phyloP scores from a whole-genome alignment of 2,329 filamentous ascomycete species.

The Colletotrichum sp. region DNA sequence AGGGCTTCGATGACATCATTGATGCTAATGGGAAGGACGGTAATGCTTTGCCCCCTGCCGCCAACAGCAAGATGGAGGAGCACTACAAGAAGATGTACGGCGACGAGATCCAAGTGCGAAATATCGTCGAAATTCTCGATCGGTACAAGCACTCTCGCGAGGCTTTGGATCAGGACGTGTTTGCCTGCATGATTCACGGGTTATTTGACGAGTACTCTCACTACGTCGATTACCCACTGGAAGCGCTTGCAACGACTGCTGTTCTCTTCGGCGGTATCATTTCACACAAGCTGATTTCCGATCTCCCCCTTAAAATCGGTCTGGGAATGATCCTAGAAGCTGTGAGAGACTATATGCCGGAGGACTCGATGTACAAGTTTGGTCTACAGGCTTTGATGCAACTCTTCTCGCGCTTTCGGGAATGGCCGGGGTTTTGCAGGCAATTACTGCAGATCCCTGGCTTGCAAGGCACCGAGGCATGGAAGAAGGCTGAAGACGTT shows the following conservation, averaged over 20 bases:
- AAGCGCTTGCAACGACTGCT: slow-evolving; percentile 92
- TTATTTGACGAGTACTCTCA: slow-evolving; percentile 97
- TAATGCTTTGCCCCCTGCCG: slow-evolving; percentile 79
- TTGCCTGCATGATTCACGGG: slow-evolving; percentile 98
- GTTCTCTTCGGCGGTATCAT: slow-evolving; percentile 97
- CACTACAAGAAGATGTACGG: slow-evolving; percentile 99
- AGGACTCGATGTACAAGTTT: slow-evolving; percentile 97
- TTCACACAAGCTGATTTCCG: slow-evolving; percentile 88
- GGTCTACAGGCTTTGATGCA: slow-evolving; percentile 94
- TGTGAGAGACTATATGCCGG: slow-evolving; percentile 81
- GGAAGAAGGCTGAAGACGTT: slow-evolving; percentile 81
- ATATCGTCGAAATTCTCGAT: slow-evolving; percentile 84
- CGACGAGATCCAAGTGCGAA: slow-evolving; percentile 83
- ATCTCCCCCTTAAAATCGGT: slow-evolving; percentile 90
- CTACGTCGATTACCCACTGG: slow-evolving; percentile 94
- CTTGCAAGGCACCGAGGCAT: slow-evolving; percentile 84
- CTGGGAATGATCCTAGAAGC: slow-evolving; percentile 98
- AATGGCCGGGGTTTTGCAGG: slow-evolving; percentile 96
- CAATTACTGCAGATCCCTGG: slow-evolving; percentile 82
- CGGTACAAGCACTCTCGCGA: slow-evolving; percentile 88
- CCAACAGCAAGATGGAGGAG: slow-evolving; percentile 93
- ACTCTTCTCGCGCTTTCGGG: slow-evolving; percentile 79
- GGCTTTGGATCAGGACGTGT: slow-evolving; percentile 87
- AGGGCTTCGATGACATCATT: slow-evolving; percentile 90
- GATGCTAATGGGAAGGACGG: slow-evolving; percentile 81